A percentile compares a stretch with the other conserved stretches of the same genome.
phyloP scores from a whole-genome alignment of 441 rosid species.

The Sinapis alba region DNA sequence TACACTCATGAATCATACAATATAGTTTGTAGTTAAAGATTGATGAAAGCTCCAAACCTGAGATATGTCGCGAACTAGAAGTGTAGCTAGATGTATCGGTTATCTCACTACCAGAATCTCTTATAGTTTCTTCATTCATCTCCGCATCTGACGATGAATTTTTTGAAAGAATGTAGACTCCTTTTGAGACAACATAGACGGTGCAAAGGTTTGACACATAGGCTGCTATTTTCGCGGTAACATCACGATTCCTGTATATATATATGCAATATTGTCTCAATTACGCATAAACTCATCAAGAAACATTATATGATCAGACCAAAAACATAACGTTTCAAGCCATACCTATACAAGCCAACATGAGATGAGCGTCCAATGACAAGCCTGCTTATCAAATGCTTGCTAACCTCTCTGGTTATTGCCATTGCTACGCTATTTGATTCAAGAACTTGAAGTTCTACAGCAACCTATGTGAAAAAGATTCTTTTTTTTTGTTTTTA shows the following conservation, averaged over 20 bases:
- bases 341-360: constrained; percentile 57
- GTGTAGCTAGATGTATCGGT: constrained; percentile 45
- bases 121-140: constrained; percentile 45
- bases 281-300: constrained; percentile 1
- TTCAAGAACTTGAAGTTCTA: constrained; percentile 58
- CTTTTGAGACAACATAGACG: constrained; percentile 70
- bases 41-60: constrained; percentile 17
- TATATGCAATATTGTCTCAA: constrained; percentile 37
- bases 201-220: constrained; percentile 69
- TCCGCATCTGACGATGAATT: constrained; percentile 62
- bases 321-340: background rate
- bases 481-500: too few species aligned
- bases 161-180: constrained; percentile 61
- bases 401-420: constrained; percentile 65
- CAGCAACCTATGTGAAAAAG: constrained; percentile 56
- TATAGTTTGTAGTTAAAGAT: background rate
- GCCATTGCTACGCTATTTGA: constrained; percentile 72
- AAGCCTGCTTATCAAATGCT: constrained; percentile 56
- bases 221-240: constrained; percentile 63
- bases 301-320: background rate
- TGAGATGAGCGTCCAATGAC: constrained; percentile 78
- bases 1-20: background rate
- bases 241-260: constrained; percentile 50
- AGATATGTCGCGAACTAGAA: constrained; percentile 33
- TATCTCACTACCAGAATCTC: constrained; percentile 47